Percentiles rank a stretch among this genome's conserved stretches.
Evolutionary conservation across 1,284 basidiomycete genomes (phyloP).

Genomic region (Moesziomyces parantarcticus): DNA sequence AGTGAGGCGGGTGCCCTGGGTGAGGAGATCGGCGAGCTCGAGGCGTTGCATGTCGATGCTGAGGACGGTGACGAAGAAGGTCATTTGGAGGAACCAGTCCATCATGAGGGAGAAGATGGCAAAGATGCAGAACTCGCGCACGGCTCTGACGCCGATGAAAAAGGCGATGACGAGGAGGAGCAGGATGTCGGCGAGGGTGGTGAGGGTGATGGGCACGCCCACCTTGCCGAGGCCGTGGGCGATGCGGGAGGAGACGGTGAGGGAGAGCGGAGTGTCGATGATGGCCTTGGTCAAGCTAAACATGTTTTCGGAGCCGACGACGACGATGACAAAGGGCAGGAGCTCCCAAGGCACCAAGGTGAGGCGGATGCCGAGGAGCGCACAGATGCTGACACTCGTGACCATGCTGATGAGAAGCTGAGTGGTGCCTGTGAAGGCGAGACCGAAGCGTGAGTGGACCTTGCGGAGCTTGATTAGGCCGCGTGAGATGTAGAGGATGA

Average conservation of each 20-base stretch:
- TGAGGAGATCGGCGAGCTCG: constrained; percentile 70
- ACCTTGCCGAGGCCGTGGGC: constrained; percentile 86
- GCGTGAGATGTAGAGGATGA: constrained; percentile 81
- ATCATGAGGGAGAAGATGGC: constrained; percentile 92
- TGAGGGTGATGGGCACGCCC: constrained; percentile 89
- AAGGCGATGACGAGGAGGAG: constrained; percentile 83
- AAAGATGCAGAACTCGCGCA: constrained; percentile 92
- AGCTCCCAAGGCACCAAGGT: constrained; percentile 88
- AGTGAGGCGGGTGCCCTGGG: constrained; percentile 45
- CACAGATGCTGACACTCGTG: constrained; percentile 90
- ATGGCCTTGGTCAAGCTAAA: constrained; percentile 90
- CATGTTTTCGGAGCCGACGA: constrained; percentile 98
- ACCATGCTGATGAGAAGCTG: constrained; percentile 91
- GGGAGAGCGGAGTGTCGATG: constrained; percentile 84
- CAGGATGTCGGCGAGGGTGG: constrained; percentile 86
- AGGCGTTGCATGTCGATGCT: constrained; percentile 90
- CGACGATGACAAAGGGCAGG: constrained; percentile 91
- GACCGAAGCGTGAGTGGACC: constrained; percentile 89
- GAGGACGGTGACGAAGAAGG: constrained; percentile 88
- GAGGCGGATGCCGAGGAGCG: constrained; percentile 82
- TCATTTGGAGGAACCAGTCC: constrained; percentile 94
- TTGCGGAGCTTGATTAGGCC: constrained; percentile 73
- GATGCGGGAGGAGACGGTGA: constrained; percentile 91
- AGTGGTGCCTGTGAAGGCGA: constrained; percentile 91
- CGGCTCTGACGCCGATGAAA: constrained; percentile 79